These are phyloP conservation scores for Acanthamoeba triangularis DNA, from an alignment of 208 protist species.

Conservation along the genomic window DNA sequence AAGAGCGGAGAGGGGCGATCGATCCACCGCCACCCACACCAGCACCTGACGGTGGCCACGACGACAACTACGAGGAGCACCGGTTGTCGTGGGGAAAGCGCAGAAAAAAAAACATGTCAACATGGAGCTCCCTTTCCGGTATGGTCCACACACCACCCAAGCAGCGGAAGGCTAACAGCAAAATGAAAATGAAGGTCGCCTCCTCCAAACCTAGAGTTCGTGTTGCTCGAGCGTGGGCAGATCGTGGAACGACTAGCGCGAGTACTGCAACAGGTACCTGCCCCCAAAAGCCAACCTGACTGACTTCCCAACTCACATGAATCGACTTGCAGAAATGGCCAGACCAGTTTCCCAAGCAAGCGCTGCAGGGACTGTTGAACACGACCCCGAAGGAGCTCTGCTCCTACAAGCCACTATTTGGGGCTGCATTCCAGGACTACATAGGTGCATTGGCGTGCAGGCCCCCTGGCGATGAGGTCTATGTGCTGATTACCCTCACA, in stretches of 20 bases:
- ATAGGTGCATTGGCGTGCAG: too few species aligned
- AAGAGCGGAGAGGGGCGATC: too few species aligned
- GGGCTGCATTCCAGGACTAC: not conserved
- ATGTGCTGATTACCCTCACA: not conserved
- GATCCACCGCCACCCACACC: too few species aligned
- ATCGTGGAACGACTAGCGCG: not conserved
- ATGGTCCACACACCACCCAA: not conserved
- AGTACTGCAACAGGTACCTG: not conserved
- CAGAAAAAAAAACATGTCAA: too few species aligned
- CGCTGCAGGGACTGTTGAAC: not conserved
- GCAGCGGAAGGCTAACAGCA: not conserved
- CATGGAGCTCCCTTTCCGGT: not conserved
- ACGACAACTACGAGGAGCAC: not conserved
- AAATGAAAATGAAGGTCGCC: not conserved
- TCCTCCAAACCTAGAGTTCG: not conserved
- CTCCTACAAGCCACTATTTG: not conserved
- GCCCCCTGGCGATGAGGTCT: not conserved
- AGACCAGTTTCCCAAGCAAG: not conserved
- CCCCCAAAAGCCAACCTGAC: not conserved
- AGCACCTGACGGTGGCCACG: too few species aligned
- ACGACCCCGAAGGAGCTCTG: not conserved
- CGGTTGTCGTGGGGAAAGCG: not conserved
- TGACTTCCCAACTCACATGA: not conserved
- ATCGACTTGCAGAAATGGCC: not conserved
- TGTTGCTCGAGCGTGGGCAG: not conserved